Evolutionary conservation across 345 rosid genomes (phyloP), one percentile per base, ranked within the genome.

Genomic region (Eucalyptus tenuipes): DNA sequence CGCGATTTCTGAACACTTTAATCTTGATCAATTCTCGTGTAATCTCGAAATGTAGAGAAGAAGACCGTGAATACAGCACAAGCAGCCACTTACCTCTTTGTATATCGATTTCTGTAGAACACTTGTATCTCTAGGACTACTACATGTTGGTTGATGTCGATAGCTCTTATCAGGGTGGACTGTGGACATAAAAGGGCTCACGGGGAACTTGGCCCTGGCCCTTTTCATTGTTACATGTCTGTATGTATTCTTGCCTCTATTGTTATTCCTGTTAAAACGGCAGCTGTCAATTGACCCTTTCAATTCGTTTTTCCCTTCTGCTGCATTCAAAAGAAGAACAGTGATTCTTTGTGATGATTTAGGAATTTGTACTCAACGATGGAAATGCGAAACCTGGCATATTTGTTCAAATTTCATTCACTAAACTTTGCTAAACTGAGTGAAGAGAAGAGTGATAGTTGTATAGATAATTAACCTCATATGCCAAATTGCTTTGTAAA

Each of bases 231-330:
- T 68, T 42, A 16, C 80, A 68, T 68, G 7, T 68, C 24, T 16
- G 12, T 31, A 3, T 68, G 42, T 66, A 66, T 16, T 1, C 0
- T 8, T 3, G 22, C 42, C 22, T 8, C 2, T n/a, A 2, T 66
- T 6, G 22, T 31, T 66, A 49, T 0, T 49, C 50, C 16, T 49
- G 4, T 4, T 20, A 5, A 7, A 66, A 29, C 40, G 8, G 22
- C 22, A 66, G 17, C 17, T 31, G 22, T 66, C 37, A n/a, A 14
- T n/a, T 7, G 10, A 64, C 75, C 5, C 25, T 68, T 68, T 17
- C 42, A 17, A 33, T 68, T 68, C 10, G 4, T 9, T 68, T 33
- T 68, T 8, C 80, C 44, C 80, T 33, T 68, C 44, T 33, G 22
- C 20, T 68, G 3, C 44, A 8, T 68, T 68, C 80, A 9, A 16